These are phyloP conservation scores for Solanum pinnatisectum DNA, from an alignment of 257 asterid species.

Conservation along the genomic window DNA sequence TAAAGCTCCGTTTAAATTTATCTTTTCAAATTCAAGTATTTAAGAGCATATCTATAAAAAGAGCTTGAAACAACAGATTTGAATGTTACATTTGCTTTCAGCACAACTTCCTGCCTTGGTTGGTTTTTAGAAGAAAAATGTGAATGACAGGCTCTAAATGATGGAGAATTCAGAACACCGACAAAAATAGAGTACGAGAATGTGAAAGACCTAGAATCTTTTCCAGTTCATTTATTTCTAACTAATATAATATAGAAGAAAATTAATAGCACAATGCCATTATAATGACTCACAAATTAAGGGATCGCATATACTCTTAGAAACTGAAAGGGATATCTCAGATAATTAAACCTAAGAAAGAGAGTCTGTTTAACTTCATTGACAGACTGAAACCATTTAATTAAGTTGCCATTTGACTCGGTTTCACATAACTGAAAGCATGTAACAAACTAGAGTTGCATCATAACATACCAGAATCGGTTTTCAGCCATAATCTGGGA, in stretches of 20 bases:
- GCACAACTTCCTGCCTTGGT: neutral
- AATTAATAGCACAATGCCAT: neutral
- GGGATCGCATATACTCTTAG: neutral
- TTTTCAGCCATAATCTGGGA: conserved; percentile 31
- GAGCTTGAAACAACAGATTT: neutral
- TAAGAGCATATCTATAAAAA: neutral
- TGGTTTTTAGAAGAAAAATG: neutral
- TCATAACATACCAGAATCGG: conserved; percentile 50
- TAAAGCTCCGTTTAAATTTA: neutral
- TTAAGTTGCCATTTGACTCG: neutral
- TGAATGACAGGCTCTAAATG: neutral
- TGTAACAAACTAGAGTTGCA: neutral
- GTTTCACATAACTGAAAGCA: neutral
- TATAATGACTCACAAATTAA: neutral
- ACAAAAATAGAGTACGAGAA: neutral
- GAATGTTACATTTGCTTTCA: neutral
- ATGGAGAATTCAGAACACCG: neutral
- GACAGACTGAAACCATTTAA: neutral
- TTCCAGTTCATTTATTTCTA: neutral
- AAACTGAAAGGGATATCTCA: neutral
- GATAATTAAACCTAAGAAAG: neutral
- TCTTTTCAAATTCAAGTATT: neutral
- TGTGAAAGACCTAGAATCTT: neutral
- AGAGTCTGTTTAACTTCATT: neutral
- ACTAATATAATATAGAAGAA: neutral